Percentiles rank a stretch among this genome's conserved stretches.
Conservation (phyloP, 495 filamentous ascomycete species). For the Xylaria grammica region DNA sequence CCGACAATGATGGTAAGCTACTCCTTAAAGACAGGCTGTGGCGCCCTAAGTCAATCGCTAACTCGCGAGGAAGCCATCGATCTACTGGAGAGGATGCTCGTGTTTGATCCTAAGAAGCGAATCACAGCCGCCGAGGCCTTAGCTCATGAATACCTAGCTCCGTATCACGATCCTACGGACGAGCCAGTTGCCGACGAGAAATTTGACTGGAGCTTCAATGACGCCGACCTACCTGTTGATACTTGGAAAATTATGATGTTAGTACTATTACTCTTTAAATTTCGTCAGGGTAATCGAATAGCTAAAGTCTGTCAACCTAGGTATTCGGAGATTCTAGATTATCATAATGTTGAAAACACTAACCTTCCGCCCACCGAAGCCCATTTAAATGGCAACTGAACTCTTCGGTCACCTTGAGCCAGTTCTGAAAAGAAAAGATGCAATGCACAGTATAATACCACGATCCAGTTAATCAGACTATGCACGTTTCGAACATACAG, state of each 20-base stretch:
- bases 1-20: conserved; percentile 81
- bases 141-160: conserved; percentile 89
- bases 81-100: conserved; percentile 93
- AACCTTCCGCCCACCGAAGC: conserved; percentile 41
- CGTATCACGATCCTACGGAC: conserved; percentile 96
- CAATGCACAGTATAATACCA: conserved; percentile 33
- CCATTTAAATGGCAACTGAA: conserved; percentile 47
- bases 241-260: conserved; percentile 99
- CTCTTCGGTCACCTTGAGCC: conserved; percentile 22
- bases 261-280: conserved; percentile 29
- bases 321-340: conserved; percentile 99
- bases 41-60: background rate
- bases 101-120: conserved; percentile 94
- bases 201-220: conserved; percentile 99
- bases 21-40: background rate
- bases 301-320: conserved; percentile 49
- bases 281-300: background rate
- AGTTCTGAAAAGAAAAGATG: conserved; percentile 27
- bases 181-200: conserved; percentile 96
- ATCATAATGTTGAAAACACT: conserved; percentile 92
- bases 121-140: conserved; percentile 84
- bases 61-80: conserved; percentile 73
- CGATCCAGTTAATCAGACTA: conserved; percentile 17
- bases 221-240: conserved; percentile 95
- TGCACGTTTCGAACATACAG: conserved; percentile 21